A percentile compares a stretch with the other conserved stretches of the same genome.
Evolutionary conservation across 768 basidiomycete genomes (phyloP).

Genomic region (Hericium alpestre): DNA sequence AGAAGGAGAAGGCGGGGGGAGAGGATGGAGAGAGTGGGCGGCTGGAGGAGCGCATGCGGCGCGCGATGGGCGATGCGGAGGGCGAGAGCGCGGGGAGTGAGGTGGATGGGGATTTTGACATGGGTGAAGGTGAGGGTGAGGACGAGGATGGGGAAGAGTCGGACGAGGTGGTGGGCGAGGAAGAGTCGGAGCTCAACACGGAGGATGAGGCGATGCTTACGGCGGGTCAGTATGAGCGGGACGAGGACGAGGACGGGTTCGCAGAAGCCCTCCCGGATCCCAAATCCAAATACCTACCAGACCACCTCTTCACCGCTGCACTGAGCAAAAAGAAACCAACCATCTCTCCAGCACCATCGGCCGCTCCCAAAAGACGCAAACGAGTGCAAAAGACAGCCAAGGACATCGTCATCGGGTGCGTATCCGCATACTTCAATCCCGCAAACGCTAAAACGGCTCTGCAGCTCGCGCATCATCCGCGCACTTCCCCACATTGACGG

Average conservation of each 20-base stretch:
- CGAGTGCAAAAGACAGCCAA: slow-evolving; percentile 1
- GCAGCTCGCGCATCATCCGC: slow-evolving; percentile 10
- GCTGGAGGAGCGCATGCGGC: slow-evolving; percentile 8
- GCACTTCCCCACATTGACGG: slow-evolving; percentile 1
- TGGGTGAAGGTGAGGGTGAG: neutral
- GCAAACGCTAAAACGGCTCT: neutral
- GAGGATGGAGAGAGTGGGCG: slow-evolving; percentile 2
- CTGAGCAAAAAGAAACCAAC: neutral
- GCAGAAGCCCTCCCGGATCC: neutral
- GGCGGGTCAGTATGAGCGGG: neutral
- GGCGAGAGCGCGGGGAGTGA: neutral
- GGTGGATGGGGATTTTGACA: neutral
- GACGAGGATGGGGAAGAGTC: neutral
- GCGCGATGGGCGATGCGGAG: slow-evolving; percentile 13
- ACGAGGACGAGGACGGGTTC: neutral
- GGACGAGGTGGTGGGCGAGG: neutral
- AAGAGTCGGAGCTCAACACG: no score
- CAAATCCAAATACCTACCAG: slow-evolving; percentile 12
- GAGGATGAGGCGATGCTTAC: no score
- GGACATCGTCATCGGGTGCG: slow-evolving; percentile 13
- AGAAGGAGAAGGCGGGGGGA: slow-evolving; percentile 1
- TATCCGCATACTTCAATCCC: neutral
- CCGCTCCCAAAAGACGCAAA: neutral
- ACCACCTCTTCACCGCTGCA: slow-evolving; percentile 10
- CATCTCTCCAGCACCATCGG: neutral